Conservation (phyloP, 2,329 filamentous ascomycete species). For the Alternaria alternata region DNA sequence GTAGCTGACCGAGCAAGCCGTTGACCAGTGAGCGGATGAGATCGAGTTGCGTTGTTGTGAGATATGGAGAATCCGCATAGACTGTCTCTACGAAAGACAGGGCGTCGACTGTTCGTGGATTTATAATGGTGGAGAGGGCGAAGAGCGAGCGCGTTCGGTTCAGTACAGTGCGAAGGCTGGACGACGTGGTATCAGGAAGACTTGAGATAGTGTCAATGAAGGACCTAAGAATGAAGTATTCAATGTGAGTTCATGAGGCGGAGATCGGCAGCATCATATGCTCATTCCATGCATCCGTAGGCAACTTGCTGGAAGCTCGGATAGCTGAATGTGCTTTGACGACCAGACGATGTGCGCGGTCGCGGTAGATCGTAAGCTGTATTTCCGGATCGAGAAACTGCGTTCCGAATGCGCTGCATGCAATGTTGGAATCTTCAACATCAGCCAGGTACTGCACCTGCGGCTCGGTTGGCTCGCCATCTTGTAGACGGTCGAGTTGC, state of each 20-base stretch:
- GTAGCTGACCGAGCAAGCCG: slow-evolving; percentile 53
- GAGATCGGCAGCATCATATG: slow-evolving; percentile 39
- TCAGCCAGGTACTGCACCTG: slow-evolving; percentile 8
- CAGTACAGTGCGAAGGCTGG: slow-evolving; percentile 9
- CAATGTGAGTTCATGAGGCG: slow-evolving; percentile 35
- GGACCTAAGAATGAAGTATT: slow-evolving; percentile 33
- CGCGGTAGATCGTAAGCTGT: slow-evolving; percentile 34
- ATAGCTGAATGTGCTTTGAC: slow-evolving; percentile 13
- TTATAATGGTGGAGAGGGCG: slow-evolving; percentile 53
- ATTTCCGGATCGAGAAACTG: slow-evolving; percentile 26
- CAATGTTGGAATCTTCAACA: neutral
- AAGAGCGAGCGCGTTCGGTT: slow-evolving; percentile 55
- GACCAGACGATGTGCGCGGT: slow-evolving; percentile 29
- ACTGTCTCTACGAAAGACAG: slow-evolving; percentile 36
- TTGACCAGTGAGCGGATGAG: slow-evolving; percentile 40
- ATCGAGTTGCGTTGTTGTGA: slow-evolving; percentile 44
- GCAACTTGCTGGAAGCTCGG: slow-evolving; percentile 8
- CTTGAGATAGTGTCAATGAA: slow-evolving; percentile 18
- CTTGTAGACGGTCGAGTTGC: slow-evolving; percentile 12
- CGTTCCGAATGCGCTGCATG: neutral
- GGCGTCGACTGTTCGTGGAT: slow-evolving; percentile 33
- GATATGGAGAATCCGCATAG: neutral
- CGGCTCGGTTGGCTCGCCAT: slow-evolving; percentile 9
- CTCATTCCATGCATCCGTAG: slow-evolving; percentile 35
- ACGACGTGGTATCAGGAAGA: slow-evolving; percentile 18